Conservation (phyloP, 352 stramenopile species). For the Phytopythium cucurbitacearum region DNA sequence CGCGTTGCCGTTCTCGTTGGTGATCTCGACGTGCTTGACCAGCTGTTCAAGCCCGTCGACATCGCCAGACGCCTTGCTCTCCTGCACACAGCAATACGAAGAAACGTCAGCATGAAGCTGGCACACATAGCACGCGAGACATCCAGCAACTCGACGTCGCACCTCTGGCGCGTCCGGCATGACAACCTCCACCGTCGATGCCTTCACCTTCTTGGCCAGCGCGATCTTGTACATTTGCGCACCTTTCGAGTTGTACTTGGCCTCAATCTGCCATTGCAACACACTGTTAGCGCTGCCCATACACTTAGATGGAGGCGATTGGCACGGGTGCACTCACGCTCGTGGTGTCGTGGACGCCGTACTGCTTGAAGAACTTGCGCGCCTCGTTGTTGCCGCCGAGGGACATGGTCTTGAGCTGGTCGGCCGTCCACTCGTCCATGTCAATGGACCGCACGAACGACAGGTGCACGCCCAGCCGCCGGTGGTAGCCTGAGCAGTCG, state of each 20-base stretch:
- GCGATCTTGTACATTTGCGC: conserved; percentile 86
- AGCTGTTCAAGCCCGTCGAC: conserved; percentile 76
- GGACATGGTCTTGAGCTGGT: conserved; percentile 92
- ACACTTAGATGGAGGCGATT: no score
- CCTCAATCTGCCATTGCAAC: conserved; percentile 62
- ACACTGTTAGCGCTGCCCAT: neutral
- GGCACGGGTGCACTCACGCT: conserved; percentile 42
- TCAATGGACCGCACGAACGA: conserved; percentile 94
- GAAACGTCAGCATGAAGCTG: neutral
- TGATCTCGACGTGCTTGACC: conserved; percentile 72
- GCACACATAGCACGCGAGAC: neutral
- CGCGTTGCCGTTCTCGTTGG: conserved; percentile 18
- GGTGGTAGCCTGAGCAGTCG: conserved; percentile 93
- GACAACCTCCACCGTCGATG: conserved; percentile 56
- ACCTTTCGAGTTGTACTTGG: conserved; percentile 90
- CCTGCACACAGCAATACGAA: conserved; percentile 15
- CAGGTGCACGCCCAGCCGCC: conserved; percentile 90
- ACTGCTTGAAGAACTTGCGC: conserved; percentile 93
- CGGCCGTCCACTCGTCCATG: conserved; percentile 95
- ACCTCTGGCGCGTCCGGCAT: conserved; percentile 31
- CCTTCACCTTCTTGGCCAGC: conserved; percentile 81
- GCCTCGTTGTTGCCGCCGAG: conserved; percentile 92
- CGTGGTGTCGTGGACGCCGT: conserved; percentile 81
- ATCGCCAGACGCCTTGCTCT: conserved; percentile 20
- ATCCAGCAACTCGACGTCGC: neutral